Percentiles rank a stretch among this genome's conserved stretches.
These are phyloP conservation scores for Chaetomium sp. DNA, from an alignment of 2,329 filamentous ascomycete genomes.

Conservation along the genomic window DNA sequence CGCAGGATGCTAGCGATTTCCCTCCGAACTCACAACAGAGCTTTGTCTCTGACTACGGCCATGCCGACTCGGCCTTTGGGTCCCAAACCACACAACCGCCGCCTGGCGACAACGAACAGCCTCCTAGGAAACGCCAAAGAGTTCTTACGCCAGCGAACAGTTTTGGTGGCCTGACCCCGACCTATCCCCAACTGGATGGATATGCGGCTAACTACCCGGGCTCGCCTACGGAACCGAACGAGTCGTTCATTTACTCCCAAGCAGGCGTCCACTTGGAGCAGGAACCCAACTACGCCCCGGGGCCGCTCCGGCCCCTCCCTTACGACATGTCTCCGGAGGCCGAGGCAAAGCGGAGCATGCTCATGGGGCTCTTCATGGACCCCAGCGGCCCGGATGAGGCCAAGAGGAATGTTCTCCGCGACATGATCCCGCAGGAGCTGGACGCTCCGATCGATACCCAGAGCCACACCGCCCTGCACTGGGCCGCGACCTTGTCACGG, in stretches of 20 bases:
- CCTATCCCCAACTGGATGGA: constrained; percentile 49
- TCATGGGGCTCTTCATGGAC: constrained; percentile 83
- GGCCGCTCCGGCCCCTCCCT: constrained; percentile 66
- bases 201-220: constrained; percentile 59
- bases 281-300: constrained; percentile 59
- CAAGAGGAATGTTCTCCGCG: constrained; percentile 74
- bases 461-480: constrained; percentile 88
- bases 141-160: constrained; percentile 60
- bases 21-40: constrained; percentile 82
- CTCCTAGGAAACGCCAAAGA: constrained; percentile 77
- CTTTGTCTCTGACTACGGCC: constrained; percentile 73
- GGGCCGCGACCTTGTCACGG: constrained; percentile 90
- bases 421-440: constrained; percentile 76
- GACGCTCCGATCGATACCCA: constrained; percentile 91
- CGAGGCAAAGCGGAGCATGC: constrained; percentile 76
- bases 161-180: constrained; percentile 50
- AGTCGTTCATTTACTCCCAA: constrained; percentile 72
- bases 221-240: constrained; percentile 78
- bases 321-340: constrained; percentile 64
- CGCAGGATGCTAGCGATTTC: constrained; percentile 69
- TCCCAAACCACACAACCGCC: constrained; percentile 54
- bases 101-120: constrained; percentile 63
- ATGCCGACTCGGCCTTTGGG: constrained; percentile 71
- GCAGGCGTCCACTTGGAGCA: constrained; percentile 47
- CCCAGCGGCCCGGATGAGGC: constrained; percentile 66